Evolutionary conservation across 2,329 filamentous ascomycete genomes (phyloP).

Genomic region (Paraphoma sp.): DNA sequence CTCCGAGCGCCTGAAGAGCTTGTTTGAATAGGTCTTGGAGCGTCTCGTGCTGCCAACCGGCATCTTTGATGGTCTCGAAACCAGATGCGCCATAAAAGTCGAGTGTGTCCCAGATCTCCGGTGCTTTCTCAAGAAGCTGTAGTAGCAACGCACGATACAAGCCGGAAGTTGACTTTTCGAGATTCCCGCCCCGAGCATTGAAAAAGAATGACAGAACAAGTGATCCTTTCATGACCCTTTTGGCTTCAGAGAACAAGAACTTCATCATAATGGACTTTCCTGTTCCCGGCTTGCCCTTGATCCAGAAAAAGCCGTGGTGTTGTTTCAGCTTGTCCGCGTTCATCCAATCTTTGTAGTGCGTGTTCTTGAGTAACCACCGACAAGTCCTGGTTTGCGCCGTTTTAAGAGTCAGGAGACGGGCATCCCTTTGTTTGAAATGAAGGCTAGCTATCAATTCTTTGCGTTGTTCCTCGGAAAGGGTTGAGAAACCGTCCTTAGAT

Average conservation of each 20-base stretch:
- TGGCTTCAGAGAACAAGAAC: conserved; percentile 13
- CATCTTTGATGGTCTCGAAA: background rate
- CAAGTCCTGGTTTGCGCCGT: background rate
- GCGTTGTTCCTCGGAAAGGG: background rate
- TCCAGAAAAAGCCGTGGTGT: conserved; percentile 53
- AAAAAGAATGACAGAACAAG: conserved; percentile 17
- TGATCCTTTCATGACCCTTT: background rate
- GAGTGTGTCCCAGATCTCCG: background rate
- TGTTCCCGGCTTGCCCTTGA: conserved; percentile 40
- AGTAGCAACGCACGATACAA: conserved; percentile 20
- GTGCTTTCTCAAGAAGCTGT: conserved; percentile 10
- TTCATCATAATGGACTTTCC: conserved; percentile 53
- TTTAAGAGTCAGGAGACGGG: background rate
- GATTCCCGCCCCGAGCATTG: conserved; percentile 13
- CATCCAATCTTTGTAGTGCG: background rate
- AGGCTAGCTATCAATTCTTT: background rate
- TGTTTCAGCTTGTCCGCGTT: background rate
- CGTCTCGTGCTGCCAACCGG: background rate
- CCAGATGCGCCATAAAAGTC: background rate
- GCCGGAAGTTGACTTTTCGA: conserved; percentile 14
- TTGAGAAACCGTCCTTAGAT: background rate
- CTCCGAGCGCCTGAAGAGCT: conserved; percentile 3
- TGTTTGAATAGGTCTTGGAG: conserved; percentile 12
- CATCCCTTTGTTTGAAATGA: background rate
- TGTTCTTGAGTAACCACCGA: background rate